Base-by-base conservation (phyloP, 169 alveolate species). In the Plasmodium ovale region DNA sequence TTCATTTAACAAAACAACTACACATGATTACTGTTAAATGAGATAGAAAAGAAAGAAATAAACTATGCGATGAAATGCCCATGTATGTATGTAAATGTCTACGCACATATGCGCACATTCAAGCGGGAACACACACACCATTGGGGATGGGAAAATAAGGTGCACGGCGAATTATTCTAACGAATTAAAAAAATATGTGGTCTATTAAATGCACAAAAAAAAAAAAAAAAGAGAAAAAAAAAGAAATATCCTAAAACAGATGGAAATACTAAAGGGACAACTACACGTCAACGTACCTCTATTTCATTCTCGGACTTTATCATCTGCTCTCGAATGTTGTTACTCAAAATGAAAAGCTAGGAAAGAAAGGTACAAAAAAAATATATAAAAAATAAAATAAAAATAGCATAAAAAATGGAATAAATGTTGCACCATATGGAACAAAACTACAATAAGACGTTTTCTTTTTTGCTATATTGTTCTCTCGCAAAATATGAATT, bases 241-340 rank as follows among this genome's bases (percentile, higher is more conserved):
- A 59, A 59, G 39, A 59, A 25, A 27, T 25, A 7, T 68, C 25
- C n/a, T 68, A 3, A 49, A 44, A 25, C 31, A 49, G 35, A 33
- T 10, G 14, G 31, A 9, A 2, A 54, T 16, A 62, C 16, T 21
- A 65, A 60, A 65, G 1, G 19, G 21, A 68, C 23, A 9, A 10
- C n/a, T 27, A 33, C 62, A 42, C n/a, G 23, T 59, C 65, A 72
- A 31, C 29, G 56, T 33, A 54, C 42, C 9, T 59, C 59, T 65
- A 59, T 56, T 39, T 82, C 84, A 6, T 33, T 51, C 67, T 82
- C 90, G 33, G 84, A 54, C 47, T 42, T 27, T 27, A 53, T 33
- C 58, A 82, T 82, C 37, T 82, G 90, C 53, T 82, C 90, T 59
- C 31, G 64, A 31, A 82, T 59, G 39, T 67, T 23, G 47, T 59